Evolutionary conservation across 305 asterid species (phyloP).

Genomic region (Fraxinus sp.): DNA sequence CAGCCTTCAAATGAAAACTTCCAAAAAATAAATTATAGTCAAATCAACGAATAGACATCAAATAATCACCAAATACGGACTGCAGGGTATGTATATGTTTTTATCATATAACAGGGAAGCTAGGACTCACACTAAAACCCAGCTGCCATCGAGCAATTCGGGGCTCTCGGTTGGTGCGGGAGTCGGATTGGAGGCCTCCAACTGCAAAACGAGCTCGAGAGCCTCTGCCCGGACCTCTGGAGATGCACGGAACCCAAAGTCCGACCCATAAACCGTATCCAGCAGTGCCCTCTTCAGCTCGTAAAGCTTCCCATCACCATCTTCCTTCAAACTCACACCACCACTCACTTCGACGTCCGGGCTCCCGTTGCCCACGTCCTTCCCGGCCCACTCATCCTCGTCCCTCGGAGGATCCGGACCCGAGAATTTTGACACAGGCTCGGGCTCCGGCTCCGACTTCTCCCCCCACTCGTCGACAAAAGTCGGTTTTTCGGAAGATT

Average conservation of each 20-base stretch:
- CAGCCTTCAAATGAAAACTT: neutral
- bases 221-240: slow-evolving; percentile 81
- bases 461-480: slow-evolving; percentile 84
- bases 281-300: slow-evolving; percentile 73
- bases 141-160: slow-evolving; percentile 80
- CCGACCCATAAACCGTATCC: slow-evolving; percentile 82
- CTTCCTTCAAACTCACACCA: slow-evolving; percentile 26
- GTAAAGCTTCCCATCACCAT: slow-evolving; percentile 38
- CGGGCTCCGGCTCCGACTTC: slow-evolving; percentile 59
- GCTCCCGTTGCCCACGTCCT: slow-evolving; percentile 44
- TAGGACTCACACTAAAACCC: slow-evolving; percentile 76
- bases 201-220: slow-evolving; percentile 68
- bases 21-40: neutral
- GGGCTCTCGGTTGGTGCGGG: slow-evolving; percentile 65
- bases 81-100: neutral
- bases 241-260: slow-evolving; percentile 71
- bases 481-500: slow-evolving; percentile 31
- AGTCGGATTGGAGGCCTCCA: slow-evolving; percentile 84
- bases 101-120: neutral
- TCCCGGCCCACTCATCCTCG: slow-evolving; percentile 73
- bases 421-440: slow-evolving; percentile 44
- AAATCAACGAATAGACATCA: neutral
- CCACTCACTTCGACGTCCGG: slow-evolving; percentile 37
- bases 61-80: neutral
- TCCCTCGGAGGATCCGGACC: slow-evolving; percentile 61